These are phyloP conservation scores for Entomortierella lignicola DNA, from an alignment of 192 early-diverging fungal species.

Conservation along the genomic window DNA sequence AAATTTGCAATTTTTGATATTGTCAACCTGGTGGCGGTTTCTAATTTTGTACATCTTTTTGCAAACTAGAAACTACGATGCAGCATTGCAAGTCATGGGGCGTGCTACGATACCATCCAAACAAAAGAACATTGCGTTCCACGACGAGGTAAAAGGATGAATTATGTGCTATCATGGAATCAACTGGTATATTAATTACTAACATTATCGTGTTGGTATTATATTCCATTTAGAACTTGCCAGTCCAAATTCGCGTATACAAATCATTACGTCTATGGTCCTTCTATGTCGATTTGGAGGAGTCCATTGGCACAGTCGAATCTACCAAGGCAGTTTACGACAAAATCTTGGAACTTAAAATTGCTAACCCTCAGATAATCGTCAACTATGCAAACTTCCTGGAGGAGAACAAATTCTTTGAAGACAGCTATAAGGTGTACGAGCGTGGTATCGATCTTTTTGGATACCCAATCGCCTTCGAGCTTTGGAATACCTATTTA, in stretches of 20 bases:
- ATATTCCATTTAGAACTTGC: slow-evolving; percentile 50
- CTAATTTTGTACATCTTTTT: too few species aligned
- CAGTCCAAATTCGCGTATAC: slow-evolving; percentile 85
- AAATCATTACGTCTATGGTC: slow-evolving; percentile 92
- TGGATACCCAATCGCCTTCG: slow-evolving; percentile 95
- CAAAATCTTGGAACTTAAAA: slow-evolving; percentile 90
- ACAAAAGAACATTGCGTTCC: slow-evolving; percentile 71
- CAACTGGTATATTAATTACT: neutral
- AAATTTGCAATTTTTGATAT: too few species aligned
- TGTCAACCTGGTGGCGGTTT: neutral
- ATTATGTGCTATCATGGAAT: neutral
- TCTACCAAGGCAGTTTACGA: slow-evolving; percentile 89
- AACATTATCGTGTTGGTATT: neutral
- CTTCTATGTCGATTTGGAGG: slow-evolving; percentile 94
- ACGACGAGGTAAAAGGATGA: slow-evolving; percentile 72
- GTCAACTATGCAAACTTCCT: slow-evolving; percentile 94
- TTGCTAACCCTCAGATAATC: slow-evolving; percentile 96
- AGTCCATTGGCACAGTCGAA: slow-evolving; percentile 86
- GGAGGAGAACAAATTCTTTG: slow-evolving; percentile 90
- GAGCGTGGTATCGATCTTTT: slow-evolving; percentile 97
- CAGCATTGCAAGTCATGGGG: slow-evolving; percentile 85
- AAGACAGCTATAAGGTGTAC: slow-evolving; percentile 95
- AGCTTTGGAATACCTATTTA: slow-evolving; percentile 98
- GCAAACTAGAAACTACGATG: slow-evolving; percentile 64
- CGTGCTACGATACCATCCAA: slow-evolving; percentile 79